Percentiles rank a stretch among this genome's conserved stretches.
Conservation (phyloP, 2,329 filamentous ascomycete genomes). For the Pseudogymnoascus sp. region DNA sequence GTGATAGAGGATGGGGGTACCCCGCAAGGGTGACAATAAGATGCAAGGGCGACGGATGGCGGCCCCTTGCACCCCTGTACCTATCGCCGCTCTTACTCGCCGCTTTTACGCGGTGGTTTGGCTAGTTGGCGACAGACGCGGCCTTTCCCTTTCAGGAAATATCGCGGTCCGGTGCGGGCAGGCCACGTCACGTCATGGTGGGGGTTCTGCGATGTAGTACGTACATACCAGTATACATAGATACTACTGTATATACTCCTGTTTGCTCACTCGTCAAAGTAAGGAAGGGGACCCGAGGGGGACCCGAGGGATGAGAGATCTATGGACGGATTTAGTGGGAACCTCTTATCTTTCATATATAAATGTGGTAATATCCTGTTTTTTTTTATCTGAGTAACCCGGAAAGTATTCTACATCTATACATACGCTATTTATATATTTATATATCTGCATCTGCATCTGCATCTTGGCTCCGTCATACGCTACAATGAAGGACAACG, state of each 20-base stretch:
- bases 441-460: too few relatives aligned
- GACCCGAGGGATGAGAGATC: not conserved
- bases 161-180: not conserved
- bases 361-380: not conserved
- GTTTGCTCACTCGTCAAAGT: not conserved
- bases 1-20: not conserved
- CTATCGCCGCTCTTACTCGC: not conserved
- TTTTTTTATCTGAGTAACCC: not conserved
- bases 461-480: not conserved
- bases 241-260: not conserved
- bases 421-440: too few relatives aligned
- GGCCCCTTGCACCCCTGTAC: not conserved
- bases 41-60: not conserved
- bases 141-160: not conserved
- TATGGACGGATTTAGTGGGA: not conserved
- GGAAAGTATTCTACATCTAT: not conserved
- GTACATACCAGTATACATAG: not conserved
- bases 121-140: not conserved
- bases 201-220: not conserved
- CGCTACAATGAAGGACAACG: slow-evolving; percentile 22
- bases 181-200: not conserved
- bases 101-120: not conserved
- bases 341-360: not conserved
- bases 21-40: not conserved
- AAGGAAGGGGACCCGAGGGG: not conserved